phyloP scores from a whole-genome alignment of 2,329 filamentous ascomycete species.

The Sclerotinia glacialis region DNA sequence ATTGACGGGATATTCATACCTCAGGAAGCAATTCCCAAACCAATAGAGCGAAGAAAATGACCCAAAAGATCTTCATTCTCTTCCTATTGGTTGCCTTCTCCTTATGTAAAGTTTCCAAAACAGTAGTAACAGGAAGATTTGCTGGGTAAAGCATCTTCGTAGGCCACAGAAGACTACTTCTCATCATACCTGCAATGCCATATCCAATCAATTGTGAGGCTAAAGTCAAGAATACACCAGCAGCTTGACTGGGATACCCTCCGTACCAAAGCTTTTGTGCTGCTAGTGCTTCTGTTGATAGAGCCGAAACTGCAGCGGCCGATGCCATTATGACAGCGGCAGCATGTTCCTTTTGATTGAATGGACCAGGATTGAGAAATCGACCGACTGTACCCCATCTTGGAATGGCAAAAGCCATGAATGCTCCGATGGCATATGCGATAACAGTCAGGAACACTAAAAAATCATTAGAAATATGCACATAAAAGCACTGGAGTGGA shows the following conservation, averaged over 20 bases:
- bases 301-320: conserved; percentile 38
- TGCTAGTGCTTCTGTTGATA: conserved; percentile 70
- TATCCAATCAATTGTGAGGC: conserved; percentile 63
- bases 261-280: conserved; percentile 57
- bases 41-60: conserved; percentile 31
- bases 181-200: conserved; percentile 58
- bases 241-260: conserved; percentile 44
- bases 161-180: conserved; percentile 57
- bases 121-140: conserved; percentile 47
- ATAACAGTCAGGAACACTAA: conserved; percentile 46
- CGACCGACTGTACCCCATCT: conserved; percentile 42
- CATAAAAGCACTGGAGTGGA: not conserved
- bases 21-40: conserved; percentile 25
- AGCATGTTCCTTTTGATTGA: conserved; percentile 67
- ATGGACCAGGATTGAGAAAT: conserved; percentile 62
- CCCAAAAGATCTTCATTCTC: conserved; percentile 40
- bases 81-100: conserved; percentile 41
- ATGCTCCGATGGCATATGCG: conserved; percentile 43
- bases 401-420: conserved; percentile 39
- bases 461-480: not conserved
- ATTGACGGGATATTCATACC: not conserved
- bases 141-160: conserved; percentile 65
- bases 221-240: conserved; percentile 52
- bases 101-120: conserved; percentile 44
- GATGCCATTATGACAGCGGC: conserved; percentile 59